Percentiles rank a stretch among this genome's conserved stretches.
Conservation (phyloP, 352 stramenopile species). For the Elongisporangium senticosum region DNA sequence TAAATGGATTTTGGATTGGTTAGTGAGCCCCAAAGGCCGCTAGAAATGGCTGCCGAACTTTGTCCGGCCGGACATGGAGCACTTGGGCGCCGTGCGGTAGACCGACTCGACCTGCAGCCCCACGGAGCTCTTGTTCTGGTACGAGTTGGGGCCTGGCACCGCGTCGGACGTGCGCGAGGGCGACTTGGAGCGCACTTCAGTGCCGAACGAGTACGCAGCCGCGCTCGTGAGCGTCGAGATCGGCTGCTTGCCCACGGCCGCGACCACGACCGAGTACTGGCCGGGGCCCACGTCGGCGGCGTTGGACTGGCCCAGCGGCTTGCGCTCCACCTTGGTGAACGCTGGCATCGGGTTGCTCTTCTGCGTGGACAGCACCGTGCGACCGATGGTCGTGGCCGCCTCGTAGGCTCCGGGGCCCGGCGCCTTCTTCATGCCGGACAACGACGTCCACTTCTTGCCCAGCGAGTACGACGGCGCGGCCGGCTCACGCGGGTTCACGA, state of each 20-base stretch:
- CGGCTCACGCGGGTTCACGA: slow-evolving; percentile 66
- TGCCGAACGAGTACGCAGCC: slow-evolving; percentile 65
- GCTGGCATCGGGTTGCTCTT: slow-evolving; percentile 51
- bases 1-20: slow-evolving; percentile 10
- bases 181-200: slow-evolving; percentile 40
- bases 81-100: slow-evolving; percentile 56
- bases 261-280: slow-evolving; percentile 67
- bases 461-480: slow-evolving; percentile 64
- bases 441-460: slow-evolving; percentile 61
- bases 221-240: slow-evolving; percentile 54
- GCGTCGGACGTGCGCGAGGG: slow-evolving; percentile 17
- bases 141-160: slow-evolving; percentile 37
- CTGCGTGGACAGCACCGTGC: slow-evolving; percentile 66
- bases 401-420: slow-evolving; percentile 64
- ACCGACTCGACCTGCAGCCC: slow-evolving; percentile 61
- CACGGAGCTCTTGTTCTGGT: slow-evolving; percentile 54
- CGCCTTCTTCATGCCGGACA: slow-evolving; percentile 38
- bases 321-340: slow-evolving; percentile 69
- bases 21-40: too few relatives aligned
- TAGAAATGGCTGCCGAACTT: slow-evolving; percentile 78
- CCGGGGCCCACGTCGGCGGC: slow-evolving; percentile 59
- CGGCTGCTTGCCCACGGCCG: slow-evolving; percentile 55
- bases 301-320: slow-evolving; percentile 36
- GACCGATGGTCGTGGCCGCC: slow-evolving; percentile 44
- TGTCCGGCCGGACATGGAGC: slow-evolving; percentile 72